These are phyloP conservation scores for Boletellus sp. DNA, from an alignment of 768 basidiomycete genomes.

Conservation along the genomic window DNA sequence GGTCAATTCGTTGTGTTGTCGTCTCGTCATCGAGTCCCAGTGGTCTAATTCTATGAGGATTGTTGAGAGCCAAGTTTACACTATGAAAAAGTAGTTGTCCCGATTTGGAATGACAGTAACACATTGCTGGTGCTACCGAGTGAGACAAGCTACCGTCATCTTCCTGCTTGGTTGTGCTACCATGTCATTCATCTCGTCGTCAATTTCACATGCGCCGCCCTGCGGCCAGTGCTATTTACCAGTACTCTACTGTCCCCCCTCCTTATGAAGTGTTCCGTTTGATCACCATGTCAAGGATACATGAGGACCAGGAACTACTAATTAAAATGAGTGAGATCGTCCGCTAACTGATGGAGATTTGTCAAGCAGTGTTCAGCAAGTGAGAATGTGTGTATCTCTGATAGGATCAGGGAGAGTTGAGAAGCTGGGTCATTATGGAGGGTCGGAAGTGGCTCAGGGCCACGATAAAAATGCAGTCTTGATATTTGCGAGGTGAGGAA, in stretches of 20 bases:
- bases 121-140: no score
- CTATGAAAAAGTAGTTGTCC: background rate
- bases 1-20: slow-evolving; percentile 27
- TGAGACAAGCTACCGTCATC: no score
- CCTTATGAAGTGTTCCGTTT: background rate
- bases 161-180: no score
- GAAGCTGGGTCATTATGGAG: background rate
- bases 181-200: no score
- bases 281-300: background rate
- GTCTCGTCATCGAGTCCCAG: slow-evolving; percentile 14
- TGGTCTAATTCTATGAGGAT: no score
- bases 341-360: no score
- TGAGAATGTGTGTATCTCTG: background rate
- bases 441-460: slow-evolving; percentile 2
- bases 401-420: background rate
- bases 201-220: no score
- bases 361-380: background rate
- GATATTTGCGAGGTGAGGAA: background rate
- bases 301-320: background rate
- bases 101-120: no score
- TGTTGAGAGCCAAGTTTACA: background rate
- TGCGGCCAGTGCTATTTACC: no score
- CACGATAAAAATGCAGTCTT: background rate
- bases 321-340: background rate
- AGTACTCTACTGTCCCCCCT: no score